phyloP scores from a whole-genome alignment of 2,329 filamentous ascomycete genomes.

The Penicillium psychrosexuale region DNA sequence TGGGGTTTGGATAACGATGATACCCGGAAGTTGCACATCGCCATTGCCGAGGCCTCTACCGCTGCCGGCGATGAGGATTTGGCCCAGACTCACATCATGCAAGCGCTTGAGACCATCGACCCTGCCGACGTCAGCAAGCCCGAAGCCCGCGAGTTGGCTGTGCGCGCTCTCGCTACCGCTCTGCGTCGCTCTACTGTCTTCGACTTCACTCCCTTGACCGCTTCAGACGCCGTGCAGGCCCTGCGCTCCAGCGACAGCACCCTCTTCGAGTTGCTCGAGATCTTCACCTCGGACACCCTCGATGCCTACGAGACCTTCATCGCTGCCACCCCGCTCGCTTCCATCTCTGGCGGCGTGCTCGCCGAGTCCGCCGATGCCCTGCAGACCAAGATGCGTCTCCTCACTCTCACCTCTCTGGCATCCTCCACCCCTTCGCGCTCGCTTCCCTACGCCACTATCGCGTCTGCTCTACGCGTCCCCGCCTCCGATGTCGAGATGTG shows the following conservation, averaged over 20 bases:
- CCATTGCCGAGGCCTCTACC: slow-evolving; percentile 75
- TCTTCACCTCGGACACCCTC: slow-evolving; percentile 89
- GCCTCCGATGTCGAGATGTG: slow-evolving; percentile 89
- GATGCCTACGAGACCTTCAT: slow-evolving; percentile 96
- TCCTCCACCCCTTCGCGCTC: slow-evolving; percentile 79
- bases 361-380: slow-evolving; percentile 73
- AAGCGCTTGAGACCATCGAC: slow-evolving; percentile 76
- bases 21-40: slow-evolving; percentile 77
- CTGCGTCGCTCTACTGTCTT: slow-evolving; percentile 64
- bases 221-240: slow-evolving; percentile 75
- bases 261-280: slow-evolving; percentile 88
- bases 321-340: slow-evolving; percentile 51
- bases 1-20: slow-evolving; percentile 84
- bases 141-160: slow-evolving; percentile 57
- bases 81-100: slow-evolving; percentile 68
- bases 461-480: slow-evolving; percentile 78
- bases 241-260: slow-evolving; percentile 79
- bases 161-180: slow-evolving; percentile 65
- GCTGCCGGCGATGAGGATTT: slow-evolving; percentile 75
- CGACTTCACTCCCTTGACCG: slow-evolving; percentile 70
- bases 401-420: slow-evolving; percentile 87
- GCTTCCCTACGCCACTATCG: slow-evolving; percentile 82
- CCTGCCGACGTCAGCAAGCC: slow-evolving; percentile 52
- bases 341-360: slow-evolving; percentile 79
- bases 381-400: slow-evolving; percentile 91